These are phyloP conservation scores for Furcasterigmium furcatum DNA, from an alignment of 2,329 filamentous ascomycete genomes.

Conservation along the genomic window DNA sequence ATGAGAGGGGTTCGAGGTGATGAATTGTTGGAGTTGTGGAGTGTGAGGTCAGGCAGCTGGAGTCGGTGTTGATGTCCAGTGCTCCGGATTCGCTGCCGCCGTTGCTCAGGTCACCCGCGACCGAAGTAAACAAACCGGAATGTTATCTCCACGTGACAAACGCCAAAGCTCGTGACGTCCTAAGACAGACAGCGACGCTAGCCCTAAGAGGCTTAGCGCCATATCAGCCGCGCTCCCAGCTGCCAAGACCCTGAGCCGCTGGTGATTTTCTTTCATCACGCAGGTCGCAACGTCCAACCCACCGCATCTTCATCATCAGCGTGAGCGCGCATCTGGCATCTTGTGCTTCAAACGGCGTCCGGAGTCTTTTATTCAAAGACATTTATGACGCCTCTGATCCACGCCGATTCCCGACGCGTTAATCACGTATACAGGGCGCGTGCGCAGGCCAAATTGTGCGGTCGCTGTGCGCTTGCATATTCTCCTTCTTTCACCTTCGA, in stretches of 20 bases:
- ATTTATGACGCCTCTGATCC: too few species aligned
- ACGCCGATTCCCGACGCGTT: too few species aligned
- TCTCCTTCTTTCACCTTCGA: too few species aligned
- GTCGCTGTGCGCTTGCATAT: too few species aligned
- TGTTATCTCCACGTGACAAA: conserved; percentile 12
- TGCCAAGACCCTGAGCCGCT: background rate
- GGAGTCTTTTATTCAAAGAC: too few species aligned
- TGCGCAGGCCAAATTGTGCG: too few species aligned
- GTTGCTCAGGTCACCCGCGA: conserved; percentile 21
- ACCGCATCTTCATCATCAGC: too few species aligned
- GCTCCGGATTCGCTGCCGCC: conserved; percentile 4
- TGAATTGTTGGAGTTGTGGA: background rate
- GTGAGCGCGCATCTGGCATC: too few species aligned
- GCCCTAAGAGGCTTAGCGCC: conserved; percentile 8
- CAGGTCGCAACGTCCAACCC: too few species aligned
- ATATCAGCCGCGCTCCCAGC: background rate
- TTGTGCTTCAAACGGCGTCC: too few species aligned
- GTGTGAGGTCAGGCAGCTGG: background rate
- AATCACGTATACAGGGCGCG: too few species aligned
- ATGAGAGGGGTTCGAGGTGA: background rate
- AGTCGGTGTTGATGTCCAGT: conserved; percentile 1
- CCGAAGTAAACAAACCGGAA: conserved; percentile 22
- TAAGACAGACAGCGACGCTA: conserved; percentile 7
- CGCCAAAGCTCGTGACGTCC: conserved; percentile 8
- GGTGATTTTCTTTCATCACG: background rate